Conservation (phyloP, 1,284 basidiomycete genomes). For the Meripilus lineatus region DNA sequence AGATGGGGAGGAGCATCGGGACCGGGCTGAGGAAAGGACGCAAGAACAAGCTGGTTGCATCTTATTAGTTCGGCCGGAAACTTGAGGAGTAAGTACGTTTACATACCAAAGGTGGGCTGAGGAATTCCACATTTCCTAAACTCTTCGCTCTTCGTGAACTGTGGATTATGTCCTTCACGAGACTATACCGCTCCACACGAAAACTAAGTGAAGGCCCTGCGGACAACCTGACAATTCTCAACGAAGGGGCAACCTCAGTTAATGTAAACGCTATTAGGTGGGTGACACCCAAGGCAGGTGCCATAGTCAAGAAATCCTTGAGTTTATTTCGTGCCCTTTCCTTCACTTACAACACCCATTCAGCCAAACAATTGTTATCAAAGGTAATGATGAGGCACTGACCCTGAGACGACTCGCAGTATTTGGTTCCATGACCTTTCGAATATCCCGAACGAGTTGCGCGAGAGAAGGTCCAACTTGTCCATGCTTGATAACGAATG, state of each 20-base stretch:
- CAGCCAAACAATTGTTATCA: constrained; percentile 12
- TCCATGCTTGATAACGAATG: constrained; percentile 93
- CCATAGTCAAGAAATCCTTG: constrained; percentile 93
- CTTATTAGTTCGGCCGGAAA: constrained; percentile 6
- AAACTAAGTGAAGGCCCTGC: constrained; percentile 94
- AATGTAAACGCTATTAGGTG: constrained; percentile 92
- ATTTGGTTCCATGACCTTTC: constrained; percentile 97
- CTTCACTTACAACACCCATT: constrained; percentile 38
- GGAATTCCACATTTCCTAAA: constrained; percentile 76
- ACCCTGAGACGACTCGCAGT: constrained; percentile 89
- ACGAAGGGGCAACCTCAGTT: constrained; percentile 79
- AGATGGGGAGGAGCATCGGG: constrained; percentile 69
- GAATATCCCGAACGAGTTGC: constrained; percentile 87
- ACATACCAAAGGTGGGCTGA: constrained; percentile 65
- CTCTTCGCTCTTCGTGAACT: constrained; percentile 66
- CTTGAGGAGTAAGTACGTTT: not conserved
- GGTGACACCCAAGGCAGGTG: constrained; percentile 87
- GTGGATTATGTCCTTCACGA: constrained; percentile 79
- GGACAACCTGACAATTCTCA: constrained; percentile 88
- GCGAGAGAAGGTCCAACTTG: constrained; percentile 85
- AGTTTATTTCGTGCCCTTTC: constrained; percentile 91
- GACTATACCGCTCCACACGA: constrained; percentile 87
- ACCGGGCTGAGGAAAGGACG: constrained; percentile 69
- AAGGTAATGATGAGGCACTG: constrained; percentile 22
- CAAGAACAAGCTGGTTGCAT: constrained; percentile 75